These are phyloP conservation scores for Circinella umbellata DNA, from an alignment of 371 early-diverging fungal species.

Conservation along the genomic window DNA sequence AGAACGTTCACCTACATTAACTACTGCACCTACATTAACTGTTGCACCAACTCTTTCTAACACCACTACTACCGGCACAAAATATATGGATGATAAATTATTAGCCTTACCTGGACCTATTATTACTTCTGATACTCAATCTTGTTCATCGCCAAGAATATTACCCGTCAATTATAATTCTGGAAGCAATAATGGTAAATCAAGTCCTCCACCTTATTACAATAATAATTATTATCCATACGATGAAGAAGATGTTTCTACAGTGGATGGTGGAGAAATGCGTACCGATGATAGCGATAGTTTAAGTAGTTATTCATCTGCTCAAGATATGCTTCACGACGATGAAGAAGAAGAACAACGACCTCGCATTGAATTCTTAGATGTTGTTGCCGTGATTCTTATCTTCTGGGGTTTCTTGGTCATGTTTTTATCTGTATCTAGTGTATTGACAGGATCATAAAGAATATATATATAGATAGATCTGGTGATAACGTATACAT, in stretches of 20 bases:
- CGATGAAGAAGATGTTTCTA: constrained; percentile 25
- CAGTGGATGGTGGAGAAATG: constrained; percentile 22
- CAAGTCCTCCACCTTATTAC: constrained; percentile 5
- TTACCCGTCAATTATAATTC: constrained; percentile 6
- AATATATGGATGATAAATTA: constrained; percentile 14
- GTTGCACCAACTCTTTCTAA: constrained; percentile 14
- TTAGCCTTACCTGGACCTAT: background rate
- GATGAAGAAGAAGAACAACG: background rate
- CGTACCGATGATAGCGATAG: constrained; percentile 14
- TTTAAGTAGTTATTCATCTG: background rate
- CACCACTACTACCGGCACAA: background rate
- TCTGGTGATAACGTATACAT: no score
- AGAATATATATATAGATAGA: background rate
- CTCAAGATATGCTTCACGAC: background rate
- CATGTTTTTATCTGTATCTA: constrained; percentile 35
- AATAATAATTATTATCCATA: constrained; percentile 7
- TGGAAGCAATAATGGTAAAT: background rate
- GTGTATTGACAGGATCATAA: constrained; percentile 22
- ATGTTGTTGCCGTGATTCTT: constrained; percentile 35
- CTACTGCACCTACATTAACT: constrained; percentile 24
- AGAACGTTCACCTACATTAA: constrained; percentile 9
- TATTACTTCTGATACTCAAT: constrained; percentile 14
- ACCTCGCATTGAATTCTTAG: constrained; percentile 23
- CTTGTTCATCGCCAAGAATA: constrained; percentile 20
- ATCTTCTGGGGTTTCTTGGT: constrained; percentile 43